Base-by-base conservation (phyloP, 192 early-diverging fungal species). In the Chytriomyces sp. region DNA sequence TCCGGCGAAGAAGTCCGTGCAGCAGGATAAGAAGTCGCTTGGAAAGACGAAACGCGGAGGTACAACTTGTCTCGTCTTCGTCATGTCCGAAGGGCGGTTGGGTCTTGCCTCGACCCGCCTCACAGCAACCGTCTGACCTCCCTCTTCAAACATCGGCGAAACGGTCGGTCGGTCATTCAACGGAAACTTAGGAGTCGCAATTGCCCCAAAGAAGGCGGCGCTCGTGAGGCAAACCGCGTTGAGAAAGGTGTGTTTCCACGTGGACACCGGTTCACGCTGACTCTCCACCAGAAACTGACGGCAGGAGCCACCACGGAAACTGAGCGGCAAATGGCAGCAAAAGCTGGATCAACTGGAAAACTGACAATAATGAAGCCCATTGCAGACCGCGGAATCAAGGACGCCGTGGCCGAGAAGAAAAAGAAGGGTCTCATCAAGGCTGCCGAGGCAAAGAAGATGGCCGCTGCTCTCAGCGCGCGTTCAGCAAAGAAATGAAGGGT, bases 351-450 rank as follows among this genome's bases (percentile, higher is more conserved):
- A 6, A 88, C 89, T 17, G 90, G 91, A 70, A 93, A 93, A 77
- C 76, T 93, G 62, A 91, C 88, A 6, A 93, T 93, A 59, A 90
- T 93, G 91, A 91, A 90, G 78, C 72, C 73, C 10, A 58, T 86
- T 32, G 91, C 87, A 17, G 87, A 89, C 34, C 80, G 82, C 41
- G 85, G 82, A 32, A 79, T 84, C 39, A 76, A 73, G n/a, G 78
- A 80, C 19, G 63, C 76, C 10, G 74, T 68, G 0, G 85, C 81
- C 39, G 75, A 76, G 55, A 81, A 81, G 59, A 81, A 78, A 52
- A 78, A 78, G 37, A 85, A 82, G 73, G 59, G 59, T 53, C 54
- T 73, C 44, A 53, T 73, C 28, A 34, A 41, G 33, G 68, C n/a
- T 5, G 57, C 8, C 10, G 68, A 70, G 37, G 68, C 68, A 17